Percentiles rank a stretch among this genome's conserved stretches.
Conservation (phyloP, 148 eudicot species). For the Polygonum maritimum region DNA sequence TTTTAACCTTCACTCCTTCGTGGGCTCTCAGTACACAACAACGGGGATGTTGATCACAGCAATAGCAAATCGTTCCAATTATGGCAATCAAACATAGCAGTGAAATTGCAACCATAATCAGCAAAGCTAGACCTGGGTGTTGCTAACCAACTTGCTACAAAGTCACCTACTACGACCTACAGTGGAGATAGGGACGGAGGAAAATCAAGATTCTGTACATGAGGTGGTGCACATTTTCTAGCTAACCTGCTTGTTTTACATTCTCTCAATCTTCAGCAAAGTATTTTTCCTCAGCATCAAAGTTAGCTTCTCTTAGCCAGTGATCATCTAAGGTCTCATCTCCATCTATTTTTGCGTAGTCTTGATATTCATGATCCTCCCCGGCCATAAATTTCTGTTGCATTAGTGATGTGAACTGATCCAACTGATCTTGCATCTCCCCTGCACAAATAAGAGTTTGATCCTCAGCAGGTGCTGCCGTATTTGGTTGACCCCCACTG, state of each 20-base stretch:
- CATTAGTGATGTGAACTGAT: constrained; percentile 74
- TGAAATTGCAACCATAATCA: not conserved
- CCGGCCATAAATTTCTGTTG: constrained; percentile 81
- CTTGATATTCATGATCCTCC: constrained; percentile 72
- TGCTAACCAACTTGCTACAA: not conserved
- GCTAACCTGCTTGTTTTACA: not conserved
- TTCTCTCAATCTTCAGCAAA: constrained; percentile 54
- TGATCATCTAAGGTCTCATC: constrained; percentile 88
- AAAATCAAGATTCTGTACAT: not conserved
- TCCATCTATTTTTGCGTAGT: constrained; percentile 73
- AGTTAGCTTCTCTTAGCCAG: constrained; percentile 83
- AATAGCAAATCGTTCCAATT: no score
- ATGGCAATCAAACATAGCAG: no score
- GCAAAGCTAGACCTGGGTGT: not conserved
- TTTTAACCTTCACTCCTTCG: no score
- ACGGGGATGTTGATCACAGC: no score
- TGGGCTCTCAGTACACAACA: no score
- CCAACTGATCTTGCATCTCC: constrained; percentile 83
- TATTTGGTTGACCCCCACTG: constrained; percentile 13
- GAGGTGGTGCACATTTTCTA: not conserved
- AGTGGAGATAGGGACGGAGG: not conserved
- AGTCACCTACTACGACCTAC: not conserved
- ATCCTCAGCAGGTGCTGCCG: constrained; percentile 18
- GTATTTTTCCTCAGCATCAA: constrained; percentile 89
- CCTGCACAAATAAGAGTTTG: constrained; percentile 32